phyloP scores from a whole-genome alignment of 2,329 filamentous ascomycete genomes.

The Sporothrix humicola region DNA sequence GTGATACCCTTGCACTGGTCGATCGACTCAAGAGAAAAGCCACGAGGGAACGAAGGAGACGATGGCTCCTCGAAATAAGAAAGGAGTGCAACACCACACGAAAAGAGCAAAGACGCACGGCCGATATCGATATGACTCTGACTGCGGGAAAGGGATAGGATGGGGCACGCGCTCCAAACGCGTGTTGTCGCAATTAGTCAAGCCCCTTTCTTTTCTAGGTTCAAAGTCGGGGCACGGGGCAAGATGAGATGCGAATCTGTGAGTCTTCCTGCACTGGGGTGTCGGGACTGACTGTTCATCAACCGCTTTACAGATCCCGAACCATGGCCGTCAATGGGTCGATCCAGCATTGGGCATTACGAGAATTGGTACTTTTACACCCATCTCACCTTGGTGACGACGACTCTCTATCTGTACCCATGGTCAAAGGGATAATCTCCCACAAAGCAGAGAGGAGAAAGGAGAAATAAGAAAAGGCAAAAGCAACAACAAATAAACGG shows the following conservation, averaged over 20 bases:
- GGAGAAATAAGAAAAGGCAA: no score
- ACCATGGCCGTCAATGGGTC: background rate
- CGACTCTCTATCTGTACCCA: background rate
- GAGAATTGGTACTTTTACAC: background rate
- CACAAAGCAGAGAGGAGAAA: background rate
- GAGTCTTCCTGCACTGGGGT: no score
- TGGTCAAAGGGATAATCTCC: background rate
- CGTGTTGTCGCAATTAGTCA: slow-evolving; percentile 14
- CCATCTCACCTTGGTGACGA: background rate
- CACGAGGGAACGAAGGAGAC: background rate
- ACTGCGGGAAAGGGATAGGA: background rate
- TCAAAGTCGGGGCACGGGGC: background rate
- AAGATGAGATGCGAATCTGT: background rate
- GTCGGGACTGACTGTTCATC: background rate
- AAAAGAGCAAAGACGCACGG: background rate
- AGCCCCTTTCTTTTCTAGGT: background rate
- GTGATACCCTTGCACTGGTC: background rate
- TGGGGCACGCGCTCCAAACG: slow-evolving; percentile 14
- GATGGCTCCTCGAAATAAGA: background rate
- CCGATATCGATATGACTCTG: background rate
- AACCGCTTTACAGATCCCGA: background rate
- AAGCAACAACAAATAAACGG: background rate
- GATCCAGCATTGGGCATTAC: no score
- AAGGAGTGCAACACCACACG: background rate
- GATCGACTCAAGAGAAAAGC: slow-evolving; percentile 14